phyloP scores from a whole-genome alignment of 176 grass and related monocot species.

The Juncus inflexus region DNA sequence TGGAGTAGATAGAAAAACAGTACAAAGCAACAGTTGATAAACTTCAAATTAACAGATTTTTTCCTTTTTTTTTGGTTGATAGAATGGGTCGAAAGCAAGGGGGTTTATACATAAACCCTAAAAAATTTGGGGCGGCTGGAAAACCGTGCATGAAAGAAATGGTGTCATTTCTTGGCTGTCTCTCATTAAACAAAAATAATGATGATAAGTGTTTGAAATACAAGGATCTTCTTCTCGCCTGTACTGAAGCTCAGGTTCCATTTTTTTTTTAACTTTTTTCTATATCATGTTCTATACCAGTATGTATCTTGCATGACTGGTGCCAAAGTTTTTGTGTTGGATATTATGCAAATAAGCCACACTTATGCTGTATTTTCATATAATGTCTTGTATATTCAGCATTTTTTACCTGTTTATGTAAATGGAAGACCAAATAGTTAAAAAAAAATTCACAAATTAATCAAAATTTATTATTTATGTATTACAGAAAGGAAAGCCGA shows the following conservation, averaged over 20 bases:
- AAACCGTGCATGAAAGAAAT: conserved; percentile 81
- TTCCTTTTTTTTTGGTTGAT: conserved; percentile 10
- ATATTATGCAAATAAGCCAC: too few relatives aligned
- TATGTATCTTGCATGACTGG: background rate
- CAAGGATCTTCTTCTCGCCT: conserved; percentile 60
- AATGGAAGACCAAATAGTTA: background rate
- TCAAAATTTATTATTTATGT: conserved; percentile 8
- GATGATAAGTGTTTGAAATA: conserved; percentile 65
- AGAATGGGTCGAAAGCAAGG: conserved; percentile 86
- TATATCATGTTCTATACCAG: background rate
- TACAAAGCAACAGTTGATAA: background rate
- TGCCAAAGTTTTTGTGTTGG: background rate
- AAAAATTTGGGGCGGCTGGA: conserved; percentile 55
- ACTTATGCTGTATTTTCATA: too few relatives aligned
- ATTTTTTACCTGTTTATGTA: background rate
- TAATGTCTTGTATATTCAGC: background rate
- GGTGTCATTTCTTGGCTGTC: conserved; percentile 72
- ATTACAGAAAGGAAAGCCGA: conserved; percentile 57
- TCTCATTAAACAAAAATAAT: conserved; percentile 77
- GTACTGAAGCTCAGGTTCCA: conserved; percentile 53
- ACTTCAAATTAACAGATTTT: background rate
- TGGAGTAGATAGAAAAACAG: conserved; percentile 4
- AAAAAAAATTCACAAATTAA: too few relatives aligned
- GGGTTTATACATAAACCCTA: conserved; percentile 80
- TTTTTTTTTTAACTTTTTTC: conserved; percentile 15